phyloP scores from a whole-genome alignment of 148 eudicot species.

The Spergularia bocconei region DNA sequence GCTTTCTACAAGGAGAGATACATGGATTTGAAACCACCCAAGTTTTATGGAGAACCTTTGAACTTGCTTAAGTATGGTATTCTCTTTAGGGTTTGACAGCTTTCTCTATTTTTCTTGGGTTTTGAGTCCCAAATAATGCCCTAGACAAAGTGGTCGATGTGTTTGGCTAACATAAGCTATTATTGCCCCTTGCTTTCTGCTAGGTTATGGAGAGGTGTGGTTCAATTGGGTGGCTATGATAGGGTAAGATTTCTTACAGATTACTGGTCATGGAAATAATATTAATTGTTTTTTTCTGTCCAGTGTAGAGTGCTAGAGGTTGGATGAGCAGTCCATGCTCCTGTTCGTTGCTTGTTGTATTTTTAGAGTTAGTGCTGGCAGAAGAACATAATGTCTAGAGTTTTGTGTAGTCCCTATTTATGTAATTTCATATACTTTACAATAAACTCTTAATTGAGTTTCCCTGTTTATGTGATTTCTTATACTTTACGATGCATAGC shows the following conservation, averaged over 20 bases:
- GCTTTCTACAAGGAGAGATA: slow-evolving; percentile 51
- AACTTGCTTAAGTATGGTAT: slow-evolving; percentile 73
- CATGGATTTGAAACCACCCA: slow-evolving; percentile 79
- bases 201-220: slow-evolving; percentile 93
- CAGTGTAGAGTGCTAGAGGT: no score
- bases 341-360: no score
- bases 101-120: slow-evolving; percentile 2
- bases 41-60: slow-evolving; percentile 84
- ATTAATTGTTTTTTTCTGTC: background rate
- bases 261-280: background rate
- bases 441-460: no score
- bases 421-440: no score
- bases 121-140: background rate
- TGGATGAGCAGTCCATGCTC: no score
- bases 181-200: slow-evolving; percentile 17
- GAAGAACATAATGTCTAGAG: no score
- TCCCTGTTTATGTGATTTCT: no score
- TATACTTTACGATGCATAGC: no score
- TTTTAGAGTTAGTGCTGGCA: no score
- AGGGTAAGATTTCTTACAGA: slow-evolving; percentile 50
- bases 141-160: background rate
- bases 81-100: background rate
- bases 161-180: slow-evolving; percentile 5
- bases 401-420: no score
- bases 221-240: slow-evolving; percentile 87